phyloP scores from a whole-genome alignment of 805 yeast species.

The Pichia deserticola region DNA sequence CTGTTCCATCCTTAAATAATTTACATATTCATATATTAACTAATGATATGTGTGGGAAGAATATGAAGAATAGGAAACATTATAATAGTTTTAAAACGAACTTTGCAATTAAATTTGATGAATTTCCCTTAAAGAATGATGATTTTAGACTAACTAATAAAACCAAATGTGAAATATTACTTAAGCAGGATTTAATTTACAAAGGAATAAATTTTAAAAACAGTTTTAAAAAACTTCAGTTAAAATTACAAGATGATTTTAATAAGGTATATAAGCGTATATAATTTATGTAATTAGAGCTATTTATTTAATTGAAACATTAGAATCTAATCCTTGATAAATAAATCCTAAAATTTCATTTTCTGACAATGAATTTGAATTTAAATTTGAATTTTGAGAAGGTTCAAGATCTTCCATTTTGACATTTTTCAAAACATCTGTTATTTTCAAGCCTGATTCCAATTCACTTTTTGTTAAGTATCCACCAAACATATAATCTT shows the following conservation, averaged over 20 bases:
- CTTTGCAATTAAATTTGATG: slow-evolving; percentile 54
- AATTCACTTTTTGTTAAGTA: slow-evolving; percentile 46
- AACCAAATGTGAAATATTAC: slow-evolving; percentile 15
- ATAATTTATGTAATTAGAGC: neutral
- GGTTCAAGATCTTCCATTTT: neutral
- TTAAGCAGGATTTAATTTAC: slow-evolving; percentile 34
- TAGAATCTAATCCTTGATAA: slow-evolving; percentile 35
- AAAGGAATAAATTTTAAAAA: slow-evolving; percentile 32
- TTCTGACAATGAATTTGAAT: slow-evolving; percentile 10
- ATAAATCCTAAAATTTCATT: slow-evolving; percentile 38
- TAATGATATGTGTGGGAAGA: slow-evolving; percentile 47
- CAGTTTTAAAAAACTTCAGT: slow-evolving; percentile 36
- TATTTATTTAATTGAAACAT: neutral
- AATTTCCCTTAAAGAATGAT: slow-evolving; percentile 36
- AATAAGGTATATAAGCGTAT: neutral
- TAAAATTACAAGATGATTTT: slow-evolving; percentile 35
- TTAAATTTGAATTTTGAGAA: neutral
- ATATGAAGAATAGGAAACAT: slow-evolving; percentile 56
- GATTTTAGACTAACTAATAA: slow-evolving; percentile 37
- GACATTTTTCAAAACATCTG: slow-evolving; percentile 12
- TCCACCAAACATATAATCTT: slow-evolving; percentile 56
- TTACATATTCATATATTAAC: slow-evolving; percentile 71
- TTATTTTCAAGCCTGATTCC: slow-evolving; percentile 21
- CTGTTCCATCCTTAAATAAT: slow-evolving; percentile 62
- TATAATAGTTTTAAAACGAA: slow-evolving; percentile 62